A percentile compares a stretch with the other conserved stretches of the same genome.
Evolutionary conservation across 306 rosid genomes (phyloP).

Genomic region (Vigna angularis): DNA sequence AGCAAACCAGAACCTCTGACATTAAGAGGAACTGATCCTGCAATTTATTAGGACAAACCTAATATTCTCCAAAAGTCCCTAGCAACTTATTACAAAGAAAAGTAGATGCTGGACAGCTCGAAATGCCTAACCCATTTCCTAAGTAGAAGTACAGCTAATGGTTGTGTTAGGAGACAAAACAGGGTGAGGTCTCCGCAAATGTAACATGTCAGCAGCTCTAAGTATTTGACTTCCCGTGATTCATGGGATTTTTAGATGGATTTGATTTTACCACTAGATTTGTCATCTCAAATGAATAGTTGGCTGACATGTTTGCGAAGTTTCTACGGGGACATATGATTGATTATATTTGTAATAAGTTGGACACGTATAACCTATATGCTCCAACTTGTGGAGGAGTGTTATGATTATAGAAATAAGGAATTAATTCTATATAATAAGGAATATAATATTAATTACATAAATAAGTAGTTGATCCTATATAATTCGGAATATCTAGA

Average conservation of each 20-base stretch:
- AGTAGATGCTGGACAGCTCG: too few species aligned
- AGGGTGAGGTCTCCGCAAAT: background rate
- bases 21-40: background rate
- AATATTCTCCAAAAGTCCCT: background rate
- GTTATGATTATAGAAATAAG: too few species aligned
- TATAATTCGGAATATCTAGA: too few species aligned
- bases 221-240: background rate
- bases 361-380: too few species aligned
- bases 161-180: background rate
- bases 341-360: too few species aligned
- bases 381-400: too few species aligned
- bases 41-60: background rate
- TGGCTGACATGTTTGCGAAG: too few species aligned
- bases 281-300: too few species aligned
- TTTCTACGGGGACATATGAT: too few species aligned
- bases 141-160: background rate
- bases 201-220: conserved; percentile 17
- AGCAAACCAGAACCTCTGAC: background rate
- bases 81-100: background rate
- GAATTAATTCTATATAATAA: too few species aligned
- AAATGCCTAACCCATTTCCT: background rate
- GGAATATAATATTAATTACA: too few species aligned
- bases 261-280: background rate
- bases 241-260: background rate
- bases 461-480: too few species aligned